These are phyloP conservation scores for Boletus reticulatus DNA, from an alignment of 768 basidiomycete genomes.

Conservation along the genomic window DNA sequence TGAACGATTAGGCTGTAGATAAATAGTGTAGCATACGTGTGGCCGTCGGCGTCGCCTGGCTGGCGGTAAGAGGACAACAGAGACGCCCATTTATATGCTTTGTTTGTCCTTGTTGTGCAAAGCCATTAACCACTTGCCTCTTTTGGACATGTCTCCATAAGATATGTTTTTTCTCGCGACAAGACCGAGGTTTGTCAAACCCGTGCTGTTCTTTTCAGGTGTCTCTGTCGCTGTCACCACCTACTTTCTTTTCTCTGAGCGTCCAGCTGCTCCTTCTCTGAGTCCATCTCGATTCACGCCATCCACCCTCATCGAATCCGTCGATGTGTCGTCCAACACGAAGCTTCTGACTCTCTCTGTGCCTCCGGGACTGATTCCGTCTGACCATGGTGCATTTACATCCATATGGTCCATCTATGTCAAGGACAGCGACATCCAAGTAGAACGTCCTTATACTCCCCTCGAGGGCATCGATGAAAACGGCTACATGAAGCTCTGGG, in stretches of 20 bases:
- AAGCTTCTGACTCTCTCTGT: slow-evolving; percentile 64
- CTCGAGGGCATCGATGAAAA: slow-evolving; percentile 65
- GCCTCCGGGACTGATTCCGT: slow-evolving; percentile 41
- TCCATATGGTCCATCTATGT: slow-evolving; percentile 77
- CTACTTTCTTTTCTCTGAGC: slow-evolving; percentile 50
- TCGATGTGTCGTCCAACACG: slow-evolving; percentile 52
- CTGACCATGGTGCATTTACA: slow-evolving; percentile 18
- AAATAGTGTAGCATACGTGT: background rate
- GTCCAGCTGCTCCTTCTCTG: slow-evolving; percentile 35
- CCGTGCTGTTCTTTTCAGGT: slow-evolving; percentile 34
- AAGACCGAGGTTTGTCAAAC: background rate
- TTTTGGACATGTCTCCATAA: slow-evolving; percentile 12
- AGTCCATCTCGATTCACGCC: slow-evolving; percentile 54
- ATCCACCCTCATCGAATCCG: slow-evolving; percentile 53
- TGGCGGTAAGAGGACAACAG: background rate
- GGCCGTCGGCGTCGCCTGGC: slow-evolving; percentile 1
- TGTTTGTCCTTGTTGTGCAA: slow-evolving; percentile 27
- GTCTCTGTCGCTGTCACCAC: slow-evolving; percentile 43
- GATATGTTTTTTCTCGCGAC: slow-evolving; percentile 11
- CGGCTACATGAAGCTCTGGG: slow-evolving; percentile 74
- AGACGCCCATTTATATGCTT: background rate
- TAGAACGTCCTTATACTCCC: slow-evolving; percentile 84
- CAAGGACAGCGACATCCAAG: slow-evolving; percentile 87
- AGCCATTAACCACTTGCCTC: slow-evolving; percentile 12
- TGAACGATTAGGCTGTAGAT: background rate